A percentile compares a stretch with the other conserved stretches of the same genome.
Conservation (phyloP, 106 monocot species). For the Dendrobium chrysotoxum region DNA sequence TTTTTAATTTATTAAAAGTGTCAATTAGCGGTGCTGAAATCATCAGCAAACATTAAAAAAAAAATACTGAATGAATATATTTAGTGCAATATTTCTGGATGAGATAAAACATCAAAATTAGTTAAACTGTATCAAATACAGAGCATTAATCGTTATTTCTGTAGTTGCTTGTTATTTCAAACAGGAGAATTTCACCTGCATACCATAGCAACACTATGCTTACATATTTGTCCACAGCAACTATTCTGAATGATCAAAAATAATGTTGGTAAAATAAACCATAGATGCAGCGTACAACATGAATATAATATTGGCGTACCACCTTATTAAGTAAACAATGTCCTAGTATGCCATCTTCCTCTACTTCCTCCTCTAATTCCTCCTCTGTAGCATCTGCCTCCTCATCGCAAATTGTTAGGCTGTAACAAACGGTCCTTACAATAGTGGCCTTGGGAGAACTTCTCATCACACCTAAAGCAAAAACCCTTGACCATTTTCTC, state of each 20-base stretch:
- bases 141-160: neutral
- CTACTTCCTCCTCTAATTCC: too few relatives aligned
- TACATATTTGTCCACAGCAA: neutral
- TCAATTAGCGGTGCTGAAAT: neutral
- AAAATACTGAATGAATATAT: neutral
- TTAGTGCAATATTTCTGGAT: neutral
- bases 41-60: neutral
- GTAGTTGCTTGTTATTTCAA: neutral
- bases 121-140: neutral
- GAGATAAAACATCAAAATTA: neutral
- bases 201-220: neutral
- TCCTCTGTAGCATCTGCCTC: too few relatives aligned
- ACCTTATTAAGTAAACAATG: neutral
- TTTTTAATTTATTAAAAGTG: neutral
- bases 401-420: too few relatives aligned
- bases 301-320: neutral
- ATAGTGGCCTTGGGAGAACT: too few relatives aligned
- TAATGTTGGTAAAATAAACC: too few relatives aligned
- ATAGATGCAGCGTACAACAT: neutral
- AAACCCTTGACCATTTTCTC: too few relatives aligned
- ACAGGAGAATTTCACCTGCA: neutral
- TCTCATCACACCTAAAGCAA: too few relatives aligned
- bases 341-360: neutral
- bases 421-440: too few relatives aligned
- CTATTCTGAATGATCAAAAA: too few relatives aligned